Evolutionary conservation across 2,329 filamentous ascomycete species (phyloP).

Genomic region (Trichoderma sp.): DNA sequence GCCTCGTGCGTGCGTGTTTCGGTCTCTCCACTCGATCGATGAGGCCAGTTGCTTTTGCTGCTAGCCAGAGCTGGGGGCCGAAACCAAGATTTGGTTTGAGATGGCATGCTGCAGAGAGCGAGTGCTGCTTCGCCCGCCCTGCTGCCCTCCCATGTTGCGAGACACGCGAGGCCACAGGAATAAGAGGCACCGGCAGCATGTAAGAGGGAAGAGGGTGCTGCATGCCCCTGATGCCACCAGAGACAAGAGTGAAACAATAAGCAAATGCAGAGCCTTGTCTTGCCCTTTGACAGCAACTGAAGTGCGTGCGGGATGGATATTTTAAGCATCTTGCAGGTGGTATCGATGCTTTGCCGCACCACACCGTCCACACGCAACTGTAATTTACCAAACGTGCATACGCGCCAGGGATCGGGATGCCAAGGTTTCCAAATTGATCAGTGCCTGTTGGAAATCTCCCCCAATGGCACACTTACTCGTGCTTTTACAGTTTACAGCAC

Average conservation of each 20-base stretch:
- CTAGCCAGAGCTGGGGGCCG: neutral
- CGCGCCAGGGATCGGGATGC: slow-evolving; percentile 1
- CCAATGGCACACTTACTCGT: neutral
- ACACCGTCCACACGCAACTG: neutral
- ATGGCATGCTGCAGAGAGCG: neutral
- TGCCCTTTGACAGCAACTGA: neutral
- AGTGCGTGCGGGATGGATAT: neutral
- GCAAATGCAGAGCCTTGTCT: neutral
- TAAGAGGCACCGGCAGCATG: neutral
- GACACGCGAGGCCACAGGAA: neutral
- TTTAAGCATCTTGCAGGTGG: slow-evolving; percentile 1
- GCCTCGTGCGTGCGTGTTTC: neutral
- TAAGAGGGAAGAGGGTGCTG: too few species aligned
- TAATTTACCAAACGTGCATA: neutral
- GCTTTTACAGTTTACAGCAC: too few species aligned
- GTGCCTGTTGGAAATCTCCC: neutral
- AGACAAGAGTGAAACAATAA: neutral
- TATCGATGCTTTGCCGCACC: neutral
- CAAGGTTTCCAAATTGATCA: neutral
- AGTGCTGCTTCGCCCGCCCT: too few species aligned
- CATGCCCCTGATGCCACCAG: too few species aligned
- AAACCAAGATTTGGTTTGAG: neutral
- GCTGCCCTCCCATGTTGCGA: neutral
- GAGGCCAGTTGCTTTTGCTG: neutral
- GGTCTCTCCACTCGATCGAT: slow-evolving; percentile 1